Conservation (phyloP, 2,329 filamentous ascomycete species). For the Zymoseptoria brevis region DNA sequence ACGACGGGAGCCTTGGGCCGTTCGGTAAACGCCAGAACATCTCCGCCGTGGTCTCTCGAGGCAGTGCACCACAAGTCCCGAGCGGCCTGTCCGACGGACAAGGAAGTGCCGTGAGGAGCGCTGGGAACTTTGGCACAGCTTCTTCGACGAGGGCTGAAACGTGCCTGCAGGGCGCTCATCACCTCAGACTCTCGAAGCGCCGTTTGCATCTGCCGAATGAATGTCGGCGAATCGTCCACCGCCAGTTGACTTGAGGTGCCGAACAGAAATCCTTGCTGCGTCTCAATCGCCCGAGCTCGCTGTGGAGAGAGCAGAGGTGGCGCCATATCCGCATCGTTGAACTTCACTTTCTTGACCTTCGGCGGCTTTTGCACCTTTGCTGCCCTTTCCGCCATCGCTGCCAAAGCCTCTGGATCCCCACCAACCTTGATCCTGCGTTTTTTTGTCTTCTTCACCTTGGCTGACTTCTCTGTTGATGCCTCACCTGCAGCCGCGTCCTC, state of each 20-base stretch:
- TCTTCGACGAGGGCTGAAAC: slow-evolving; percentile 8
- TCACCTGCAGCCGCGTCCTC: not conserved
- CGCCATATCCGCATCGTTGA: slow-evolving; percentile 13
- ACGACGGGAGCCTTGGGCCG: not conserved
- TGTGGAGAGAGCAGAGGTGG: slow-evolving; percentile 55
- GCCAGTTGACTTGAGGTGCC: slow-evolving; percentile 79
- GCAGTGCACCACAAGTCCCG: slow-evolving; percentile 61
- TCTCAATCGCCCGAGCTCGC: slow-evolving; percentile 58
- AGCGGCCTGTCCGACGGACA: slow-evolving; percentile 24
- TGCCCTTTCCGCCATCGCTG: not conserved
- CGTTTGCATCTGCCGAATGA: slow-evolving; percentile 54
- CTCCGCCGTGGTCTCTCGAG: slow-evolving; percentile 56
- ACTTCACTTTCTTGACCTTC: slow-evolving; percentile 27
- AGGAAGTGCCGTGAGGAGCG: slow-evolving; percentile 23
- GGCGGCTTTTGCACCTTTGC: slow-evolving; percentile 11
- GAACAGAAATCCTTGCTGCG: slow-evolving; percentile 70
- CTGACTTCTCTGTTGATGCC: not conserved
- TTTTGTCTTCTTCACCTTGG: slow-evolving; percentile 20
- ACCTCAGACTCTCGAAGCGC: slow-evolving; percentile 53
- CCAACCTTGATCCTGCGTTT: slow-evolving; percentile 18
- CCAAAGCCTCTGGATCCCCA: not conserved
- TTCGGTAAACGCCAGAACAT: not conserved
- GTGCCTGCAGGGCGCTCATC: slow-evolving; percentile 19
- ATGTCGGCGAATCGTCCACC: slow-evolving; percentile 60
- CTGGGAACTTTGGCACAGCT: slow-evolving; percentile 20